Evolutionary conservation across 2,329 filamentous ascomycete genomes (phyloP), one percentile per base, ranked within the genome.

Genomic region (Apiospora rasikravindrae): DNA sequence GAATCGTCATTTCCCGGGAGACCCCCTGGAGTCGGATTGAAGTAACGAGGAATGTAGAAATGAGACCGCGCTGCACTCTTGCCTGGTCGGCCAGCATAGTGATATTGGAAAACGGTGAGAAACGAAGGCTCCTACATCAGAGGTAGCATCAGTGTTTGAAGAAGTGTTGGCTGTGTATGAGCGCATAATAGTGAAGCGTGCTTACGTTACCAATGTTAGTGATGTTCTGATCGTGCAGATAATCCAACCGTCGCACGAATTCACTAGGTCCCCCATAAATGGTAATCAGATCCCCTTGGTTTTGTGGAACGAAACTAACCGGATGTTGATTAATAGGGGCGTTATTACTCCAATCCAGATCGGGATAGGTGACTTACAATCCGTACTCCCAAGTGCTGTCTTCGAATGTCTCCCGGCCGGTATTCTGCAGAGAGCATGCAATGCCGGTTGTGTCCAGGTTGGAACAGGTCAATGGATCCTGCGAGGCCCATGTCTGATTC

Each of bases 351-450:
- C 14, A 2, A 4, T 10, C 33, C 2, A 40, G 44, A 11, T 33
- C 42, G 1, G 40, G 40, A 29, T 7, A 33, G 66, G 19, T 22
- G 19, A 83, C 86, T 75, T 77, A 89, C 86, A 93, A 94, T 22
- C 89, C 89, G 77, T 94, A 94, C 71, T 94, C 88, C 92, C 92
- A 95, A 1, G 89, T 84, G 73, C 88, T 91, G 61, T 89, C 90
- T 79, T 95, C 93, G 75, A 92, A 94, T 0, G 92, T 94, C 80
- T 94, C 92, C 8, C 88, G 86, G 0, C 88, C 91, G 1, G 85
- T 88, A 73, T 88, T 85, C 57, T 92, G 84, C 0, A 91, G 86
- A 4, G 86, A 88, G 80, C 92, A 94, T 64, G 86, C 84, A 1
- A 87, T 90, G 49, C 88, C 83, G 14, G 80, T 84, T 13, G 84